These are phyloP conservation scores for Ettlia oleoabundans DNA, from an alignment of 139 green algal species.

Conservation along the genomic window DNA sequence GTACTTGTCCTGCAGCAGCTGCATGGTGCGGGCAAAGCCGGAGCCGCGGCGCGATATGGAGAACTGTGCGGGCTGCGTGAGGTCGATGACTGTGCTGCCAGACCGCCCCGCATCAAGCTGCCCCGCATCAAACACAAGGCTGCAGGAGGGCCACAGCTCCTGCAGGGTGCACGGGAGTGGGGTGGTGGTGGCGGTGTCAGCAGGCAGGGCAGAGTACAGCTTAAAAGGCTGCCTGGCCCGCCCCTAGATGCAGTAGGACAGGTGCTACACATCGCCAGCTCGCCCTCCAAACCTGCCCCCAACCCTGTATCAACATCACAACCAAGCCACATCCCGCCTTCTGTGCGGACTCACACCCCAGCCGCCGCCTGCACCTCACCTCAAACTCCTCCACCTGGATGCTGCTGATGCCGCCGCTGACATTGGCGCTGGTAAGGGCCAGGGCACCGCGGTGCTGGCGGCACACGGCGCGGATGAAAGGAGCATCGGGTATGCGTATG, in stretches of 20 bases:
- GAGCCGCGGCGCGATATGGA: constrained; percentile 53
- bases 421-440: constrained; percentile 77
- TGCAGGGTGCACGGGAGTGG: not conserved
- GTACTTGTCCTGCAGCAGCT: constrained; percentile 38
- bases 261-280: no score
- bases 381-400: constrained; percentile 60
- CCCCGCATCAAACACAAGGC: constrained; percentile 71
- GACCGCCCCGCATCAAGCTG: constrained; percentile 33
- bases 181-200: not conserved
- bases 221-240: no score
- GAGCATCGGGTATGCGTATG: constrained; percentile 68
- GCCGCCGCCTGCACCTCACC: not conserved
- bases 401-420: constrained; percentile 55
- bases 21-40: constrained; percentile 21
- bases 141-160: constrained; percentile 68
- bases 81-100: constrained; percentile 80
- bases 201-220: no score
- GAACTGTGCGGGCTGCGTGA: constrained; percentile 49
- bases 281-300: no score
- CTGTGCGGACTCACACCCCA: not conserved
- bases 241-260: no score
- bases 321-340: no score
- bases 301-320: no score
- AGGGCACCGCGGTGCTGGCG: constrained; percentile 50
- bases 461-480: constrained; percentile 66